Percentiles rank a stretch among this genome's conserved stretches.
Conservation (phyloP, 2,329 filamentous ascomycete species). For the Alternaria brassicicola region DNA sequence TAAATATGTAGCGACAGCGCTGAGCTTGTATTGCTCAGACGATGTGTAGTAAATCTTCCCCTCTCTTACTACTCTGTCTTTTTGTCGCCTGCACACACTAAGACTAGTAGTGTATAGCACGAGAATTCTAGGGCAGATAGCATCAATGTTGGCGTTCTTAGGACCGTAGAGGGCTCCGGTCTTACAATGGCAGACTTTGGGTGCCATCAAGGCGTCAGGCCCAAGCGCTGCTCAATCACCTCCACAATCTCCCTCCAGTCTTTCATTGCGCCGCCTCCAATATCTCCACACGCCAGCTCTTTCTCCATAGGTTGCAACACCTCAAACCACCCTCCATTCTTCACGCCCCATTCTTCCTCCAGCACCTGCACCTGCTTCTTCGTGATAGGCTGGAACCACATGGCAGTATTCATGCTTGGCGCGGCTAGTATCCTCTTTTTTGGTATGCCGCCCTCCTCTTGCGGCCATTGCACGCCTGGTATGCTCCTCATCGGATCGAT, state of each 20-base stretch:
- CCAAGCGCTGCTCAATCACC: conserved; percentile 59
- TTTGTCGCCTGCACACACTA: background rate
- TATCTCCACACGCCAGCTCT: conserved; percentile 81
- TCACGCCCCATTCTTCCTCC: conserved; percentile 73
- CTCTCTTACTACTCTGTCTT: background rate
- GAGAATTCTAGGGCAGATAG: background rate
- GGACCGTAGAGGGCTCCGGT: background rate
- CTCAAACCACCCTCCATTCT: conserved; percentile 63
- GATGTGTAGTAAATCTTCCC: background rate
- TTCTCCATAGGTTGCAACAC: conserved; percentile 77
- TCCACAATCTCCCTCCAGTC: conserved; percentile 77
- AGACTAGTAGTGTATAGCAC: background rate
- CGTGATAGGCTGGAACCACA: conserved; percentile 89
- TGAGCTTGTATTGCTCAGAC: background rate
- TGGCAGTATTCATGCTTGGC: conserved; percentile 85
- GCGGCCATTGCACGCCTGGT: conserved; percentile 29
- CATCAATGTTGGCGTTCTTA: background rate
- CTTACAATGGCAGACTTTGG: background rate
- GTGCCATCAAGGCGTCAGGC: conserved; percentile 16
- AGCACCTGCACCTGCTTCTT: conserved; percentile 71
- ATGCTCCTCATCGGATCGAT: conserved; percentile 41
- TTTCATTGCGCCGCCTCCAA: conserved; percentile 81
- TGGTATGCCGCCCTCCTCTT: conserved; percentile 30
- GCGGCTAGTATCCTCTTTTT: conserved; percentile 73
- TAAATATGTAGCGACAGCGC: too few relatives aligned